Conservation (phyloP, 208 protist genomes). For the Blastocrithidia nonstop region DNA sequence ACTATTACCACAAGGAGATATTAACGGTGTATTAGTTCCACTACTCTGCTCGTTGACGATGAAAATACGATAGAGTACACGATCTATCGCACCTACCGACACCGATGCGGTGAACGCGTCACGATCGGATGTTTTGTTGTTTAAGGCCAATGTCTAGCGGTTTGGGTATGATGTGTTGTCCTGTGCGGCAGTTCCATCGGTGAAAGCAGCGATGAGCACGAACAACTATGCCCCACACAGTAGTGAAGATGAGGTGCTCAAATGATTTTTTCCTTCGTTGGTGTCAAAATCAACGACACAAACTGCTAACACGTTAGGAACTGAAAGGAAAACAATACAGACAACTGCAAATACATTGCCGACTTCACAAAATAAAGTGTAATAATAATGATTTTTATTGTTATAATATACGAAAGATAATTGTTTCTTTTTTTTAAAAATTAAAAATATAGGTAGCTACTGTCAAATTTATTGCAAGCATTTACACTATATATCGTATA, state of each 20-base stretch:
- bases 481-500: no score
- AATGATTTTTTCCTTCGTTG: conserved; percentile 42
- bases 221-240: conserved; percentile 9
- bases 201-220: conserved; percentile 6
- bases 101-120: conserved; percentile 13
- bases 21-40: conserved; percentile 51
- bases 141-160: conserved; percentile 81
- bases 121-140: conserved; percentile 65
- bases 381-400: neutral
- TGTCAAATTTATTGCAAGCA: no score
- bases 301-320: no score
- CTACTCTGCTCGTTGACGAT: conserved; percentile 46
- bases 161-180: conserved; percentile 80
- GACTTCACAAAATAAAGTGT: neutral
- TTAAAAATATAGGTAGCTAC: no score
- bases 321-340: no score
- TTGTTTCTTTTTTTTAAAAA: no score
- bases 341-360: neutral
- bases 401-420: neutral
- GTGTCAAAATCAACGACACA: no score
- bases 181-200: conserved; percentile 30
- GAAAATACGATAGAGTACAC: conserved; percentile 42
- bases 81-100: conserved; percentile 12
- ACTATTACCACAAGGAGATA: conserved; percentile 38
- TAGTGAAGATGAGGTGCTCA: conserved; percentile 40